phyloP scores from a whole-genome alignment of 768 basidiomycete species.

The Austroboletus eburneus region DNA sequence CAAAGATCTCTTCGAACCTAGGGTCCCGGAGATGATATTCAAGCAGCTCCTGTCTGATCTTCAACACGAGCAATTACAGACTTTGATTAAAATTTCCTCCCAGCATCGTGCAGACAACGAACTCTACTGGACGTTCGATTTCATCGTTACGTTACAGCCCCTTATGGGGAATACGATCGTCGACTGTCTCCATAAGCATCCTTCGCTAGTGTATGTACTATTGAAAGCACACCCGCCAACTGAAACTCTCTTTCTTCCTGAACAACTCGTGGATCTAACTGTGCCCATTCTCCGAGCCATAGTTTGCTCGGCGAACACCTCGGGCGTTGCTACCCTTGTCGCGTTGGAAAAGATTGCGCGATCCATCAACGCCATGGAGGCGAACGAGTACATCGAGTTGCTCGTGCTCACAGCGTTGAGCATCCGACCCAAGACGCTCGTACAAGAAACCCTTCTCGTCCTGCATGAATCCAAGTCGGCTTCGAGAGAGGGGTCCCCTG shows the following conservation, averaged over 20 bases:
- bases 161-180: conserved; percentile 30
- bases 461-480: conserved; percentile 45
- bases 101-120: conserved; percentile 54
- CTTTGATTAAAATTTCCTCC: conserved; percentile 25
- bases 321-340: conserved; percentile 53
- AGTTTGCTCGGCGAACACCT: conserved; percentile 50
- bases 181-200: conserved; percentile 47
- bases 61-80: conserved; percentile 15
- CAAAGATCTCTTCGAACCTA: conserved; percentile 31
- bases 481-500: conserved; percentile 19
- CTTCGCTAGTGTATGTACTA: conserved; percentile 51
- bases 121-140: conserved; percentile 47
- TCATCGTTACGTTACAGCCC: conserved; percentile 27
- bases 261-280: conserved; percentile 26
- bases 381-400: conserved; percentile 47
- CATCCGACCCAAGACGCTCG: conserved; percentile 46
- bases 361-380: conserved; percentile 39
- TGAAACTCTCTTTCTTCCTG: conserved; percentile 33
- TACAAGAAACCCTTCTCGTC: conserved; percentile 59
- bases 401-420: conserved; percentile 49
- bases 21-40: conserved; percentile 13
- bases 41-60: conserved; percentile 22
- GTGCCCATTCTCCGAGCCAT: conserved; percentile 42
- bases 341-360: conserved; percentile 52
- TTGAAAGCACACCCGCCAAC: conserved; percentile 46